Percentiles rank a stretch among this genome's conserved stretches.
Conservation (phyloP, 2,329 filamentous ascomycete genomes). For the Mariannaea sp. region DNA sequence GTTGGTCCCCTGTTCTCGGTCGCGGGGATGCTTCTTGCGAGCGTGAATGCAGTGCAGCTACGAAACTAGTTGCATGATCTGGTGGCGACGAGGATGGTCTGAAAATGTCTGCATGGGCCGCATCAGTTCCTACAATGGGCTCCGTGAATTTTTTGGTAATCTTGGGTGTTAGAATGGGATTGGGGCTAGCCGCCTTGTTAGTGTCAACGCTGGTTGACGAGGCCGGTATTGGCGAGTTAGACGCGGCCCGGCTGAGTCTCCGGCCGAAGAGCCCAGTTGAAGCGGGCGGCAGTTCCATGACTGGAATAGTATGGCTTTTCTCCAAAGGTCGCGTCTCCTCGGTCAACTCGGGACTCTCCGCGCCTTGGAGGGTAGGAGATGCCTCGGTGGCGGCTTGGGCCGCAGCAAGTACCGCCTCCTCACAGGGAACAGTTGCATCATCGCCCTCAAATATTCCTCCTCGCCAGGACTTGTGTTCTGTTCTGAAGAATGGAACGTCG, state of each 20-base stretch:
- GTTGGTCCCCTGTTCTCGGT: constrained; percentile 47
- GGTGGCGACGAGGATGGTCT: constrained; percentile 60
- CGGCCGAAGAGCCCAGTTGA: constrained; percentile 56
- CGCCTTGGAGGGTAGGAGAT: constrained; percentile 50
- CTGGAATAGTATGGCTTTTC: constrained; percentile 59
- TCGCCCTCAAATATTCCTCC: constrained; percentile 79
- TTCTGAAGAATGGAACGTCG: constrained; percentile 88
- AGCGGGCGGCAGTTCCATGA: constrained; percentile 44
- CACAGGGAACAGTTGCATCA: constrained; percentile 46
- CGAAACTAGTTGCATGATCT: constrained; percentile 65
- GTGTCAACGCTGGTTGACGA: constrained; percentile 56
- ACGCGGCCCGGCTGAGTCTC: constrained; percentile 48
- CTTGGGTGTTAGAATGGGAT: constrained; percentile 42
- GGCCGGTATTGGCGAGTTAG: constrained; percentile 42
- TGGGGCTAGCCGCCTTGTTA: constrained; percentile 47
- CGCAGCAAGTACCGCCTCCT: constrained; percentile 26
- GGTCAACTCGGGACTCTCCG: constrained; percentile 47
- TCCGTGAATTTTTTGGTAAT: constrained; percentile 56
- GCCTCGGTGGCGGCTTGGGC: constrained; percentile 49
- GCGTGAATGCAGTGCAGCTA: constrained; percentile 70
- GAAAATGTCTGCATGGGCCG: constrained; percentile 67
- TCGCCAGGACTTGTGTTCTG: constrained; percentile 75
- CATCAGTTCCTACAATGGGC: constrained; percentile 70
- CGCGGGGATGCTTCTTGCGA: constrained; percentile 61
- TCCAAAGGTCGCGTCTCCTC: constrained; percentile 54